A percentile compares a stretch with the other conserved stretches of the same genome.
Conservation (phyloP, 345 rosid genomes). For the Syzygium jambos region DNA sequence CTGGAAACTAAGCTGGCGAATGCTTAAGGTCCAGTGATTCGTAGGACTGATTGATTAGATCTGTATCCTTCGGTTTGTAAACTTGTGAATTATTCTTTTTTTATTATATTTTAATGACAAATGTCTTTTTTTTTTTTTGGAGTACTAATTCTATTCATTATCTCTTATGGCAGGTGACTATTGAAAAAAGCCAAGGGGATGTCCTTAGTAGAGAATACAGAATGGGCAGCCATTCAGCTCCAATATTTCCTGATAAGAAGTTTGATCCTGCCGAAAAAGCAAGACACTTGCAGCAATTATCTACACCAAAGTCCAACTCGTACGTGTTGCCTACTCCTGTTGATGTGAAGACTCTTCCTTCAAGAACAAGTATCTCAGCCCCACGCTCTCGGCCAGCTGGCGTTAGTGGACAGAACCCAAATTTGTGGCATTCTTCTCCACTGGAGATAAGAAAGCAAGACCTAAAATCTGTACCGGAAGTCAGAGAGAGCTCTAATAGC, state of each 20-base stretch:
- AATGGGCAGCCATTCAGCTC: slow-evolving; percentile 77
- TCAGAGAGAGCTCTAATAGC: slow-evolving; percentile 24
- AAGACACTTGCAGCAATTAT: slow-evolving; percentile 38
- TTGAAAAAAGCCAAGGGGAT: slow-evolving; percentile 44
- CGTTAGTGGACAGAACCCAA: slow-evolving; percentile 23
- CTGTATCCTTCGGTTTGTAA: not conserved
- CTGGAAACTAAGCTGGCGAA: not conserved
- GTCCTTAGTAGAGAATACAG: slow-evolving; percentile 34
- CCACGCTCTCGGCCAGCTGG: slow-evolving; percentile 32
- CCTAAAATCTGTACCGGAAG: slow-evolving; percentile 13
- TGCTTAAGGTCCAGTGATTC: not conserved
- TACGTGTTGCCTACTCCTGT: slow-evolving; percentile 80
- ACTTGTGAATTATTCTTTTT: not conserved
- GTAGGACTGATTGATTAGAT: not conserved
- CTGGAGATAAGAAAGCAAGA: slow-evolving; percentile 65
- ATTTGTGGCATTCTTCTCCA: slow-evolving; percentile 82
- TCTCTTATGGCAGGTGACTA: slow-evolving; percentile 31
- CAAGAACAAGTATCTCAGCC: slow-evolving; percentile 30
- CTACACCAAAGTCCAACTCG: slow-evolving; percentile 33
- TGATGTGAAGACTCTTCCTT: slow-evolving; percentile 38
- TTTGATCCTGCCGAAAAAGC: slow-evolving; percentile 47
- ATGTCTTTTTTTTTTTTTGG: not conserved
- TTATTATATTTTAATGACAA: not conserved
- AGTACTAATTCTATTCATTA: not conserved
- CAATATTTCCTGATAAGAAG: slow-evolving; percentile 70